Percentiles rank a stretch among this genome's conserved stretches.
These are phyloP conservation scores for Alternaria sp. DNA, from an alignment of 2,329 filamentous ascomycete genomes.

Conservation along the genomic window DNA sequence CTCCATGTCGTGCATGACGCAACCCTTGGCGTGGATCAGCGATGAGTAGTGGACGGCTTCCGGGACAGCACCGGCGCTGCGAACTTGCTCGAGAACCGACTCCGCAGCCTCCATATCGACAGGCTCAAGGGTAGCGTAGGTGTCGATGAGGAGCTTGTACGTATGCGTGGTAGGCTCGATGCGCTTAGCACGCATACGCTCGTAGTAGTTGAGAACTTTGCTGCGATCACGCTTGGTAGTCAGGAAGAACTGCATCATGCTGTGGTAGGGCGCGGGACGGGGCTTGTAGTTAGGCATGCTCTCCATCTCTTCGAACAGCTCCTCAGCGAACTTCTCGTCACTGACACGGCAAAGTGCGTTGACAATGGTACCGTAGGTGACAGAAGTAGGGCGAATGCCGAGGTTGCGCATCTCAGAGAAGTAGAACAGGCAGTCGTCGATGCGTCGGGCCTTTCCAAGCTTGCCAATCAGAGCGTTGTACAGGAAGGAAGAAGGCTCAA, in stretches of 20 bases:
- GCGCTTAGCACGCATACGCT: constrained; percentile 85
- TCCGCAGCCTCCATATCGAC: constrained; percentile 89
- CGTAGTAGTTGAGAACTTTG: constrained; percentile 94
- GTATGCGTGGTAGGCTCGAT: constrained; percentile 95
- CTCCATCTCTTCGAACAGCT: constrained; percentile 99
- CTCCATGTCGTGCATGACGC: constrained; percentile 87
- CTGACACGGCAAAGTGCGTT: constrained; percentile 97
- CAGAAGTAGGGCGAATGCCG: constrained; percentile 92
- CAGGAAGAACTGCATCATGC: constrained; percentile 99
- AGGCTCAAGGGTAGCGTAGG: constrained; percentile 91
- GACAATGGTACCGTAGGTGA: constrained; percentile 97
- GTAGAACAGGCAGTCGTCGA: constrained; percentile 97
- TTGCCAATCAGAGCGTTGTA: constrained; percentile 99
- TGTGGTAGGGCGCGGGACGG: constrained; percentile 95
- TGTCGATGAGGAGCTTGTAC: constrained; percentile 96
- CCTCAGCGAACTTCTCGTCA: constrained; percentile 96
- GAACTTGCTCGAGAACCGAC: constrained; percentile 79
- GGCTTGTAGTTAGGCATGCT: constrained; percentile 98
- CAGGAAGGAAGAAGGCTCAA: constrained; percentile 93
- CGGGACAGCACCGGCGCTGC: constrained; percentile 72
- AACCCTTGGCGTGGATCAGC: constrained; percentile 93
- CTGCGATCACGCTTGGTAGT: constrained; percentile 94
- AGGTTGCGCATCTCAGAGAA: constrained; percentile 96
- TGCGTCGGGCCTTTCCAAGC: constrained; percentile 94
- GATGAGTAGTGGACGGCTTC: constrained; percentile 96